Conservation (phyloP, 805 yeast species). For the Lipomyces anomalus region DNA sequence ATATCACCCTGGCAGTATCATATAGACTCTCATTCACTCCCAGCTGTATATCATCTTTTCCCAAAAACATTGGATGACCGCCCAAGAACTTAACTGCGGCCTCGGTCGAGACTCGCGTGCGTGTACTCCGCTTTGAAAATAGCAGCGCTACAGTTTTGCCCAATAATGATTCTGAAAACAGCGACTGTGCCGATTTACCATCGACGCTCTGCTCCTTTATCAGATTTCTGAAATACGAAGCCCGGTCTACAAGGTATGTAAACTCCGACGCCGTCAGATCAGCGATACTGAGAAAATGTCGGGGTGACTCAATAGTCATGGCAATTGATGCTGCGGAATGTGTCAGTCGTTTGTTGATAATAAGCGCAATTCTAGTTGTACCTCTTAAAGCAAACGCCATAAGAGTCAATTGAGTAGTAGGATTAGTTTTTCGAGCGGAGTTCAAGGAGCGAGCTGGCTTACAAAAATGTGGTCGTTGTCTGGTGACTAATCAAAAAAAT, state of each 20-base stretch:
- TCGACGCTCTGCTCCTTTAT: slow-evolving; percentile 56
- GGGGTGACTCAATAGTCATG: slow-evolving; percentile 30
- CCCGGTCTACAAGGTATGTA: slow-evolving; percentile 62
- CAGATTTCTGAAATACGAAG: slow-evolving; percentile 52
- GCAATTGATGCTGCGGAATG: too few relatives aligned
- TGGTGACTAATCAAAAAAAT: too few relatives aligned
- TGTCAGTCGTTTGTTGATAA: too few relatives aligned
- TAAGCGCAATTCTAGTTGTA: too few relatives aligned
- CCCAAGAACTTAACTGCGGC: slow-evolving; percentile 93
- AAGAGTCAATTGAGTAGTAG: too few relatives aligned
- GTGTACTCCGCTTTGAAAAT: slow-evolving; percentile 87
- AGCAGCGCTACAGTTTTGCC: slow-evolving; percentile 81
- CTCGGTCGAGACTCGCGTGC: slow-evolving; percentile 90
- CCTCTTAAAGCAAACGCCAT: too few relatives aligned
- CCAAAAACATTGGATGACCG: slow-evolving; percentile 93
- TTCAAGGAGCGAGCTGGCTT: too few relatives aligned
- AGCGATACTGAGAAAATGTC: slow-evolving; percentile 78
- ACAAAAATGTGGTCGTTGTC: too few relatives aligned
- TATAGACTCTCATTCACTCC: slow-evolving; percentile 87
- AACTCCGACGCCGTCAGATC: slow-evolving; percentile 74
- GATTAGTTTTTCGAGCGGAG: too few relatives aligned
- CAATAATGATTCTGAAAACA: slow-evolving; percentile 42
- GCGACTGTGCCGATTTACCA: slow-evolving; percentile 29
- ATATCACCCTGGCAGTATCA: slow-evolving; percentile 82
- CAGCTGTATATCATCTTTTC: slow-evolving; percentile 92